These are phyloP conservation scores for Chaetomium cochliodes DNA, from an alignment of 495 filamentous ascomycete species.

Conservation along the genomic window DNA sequence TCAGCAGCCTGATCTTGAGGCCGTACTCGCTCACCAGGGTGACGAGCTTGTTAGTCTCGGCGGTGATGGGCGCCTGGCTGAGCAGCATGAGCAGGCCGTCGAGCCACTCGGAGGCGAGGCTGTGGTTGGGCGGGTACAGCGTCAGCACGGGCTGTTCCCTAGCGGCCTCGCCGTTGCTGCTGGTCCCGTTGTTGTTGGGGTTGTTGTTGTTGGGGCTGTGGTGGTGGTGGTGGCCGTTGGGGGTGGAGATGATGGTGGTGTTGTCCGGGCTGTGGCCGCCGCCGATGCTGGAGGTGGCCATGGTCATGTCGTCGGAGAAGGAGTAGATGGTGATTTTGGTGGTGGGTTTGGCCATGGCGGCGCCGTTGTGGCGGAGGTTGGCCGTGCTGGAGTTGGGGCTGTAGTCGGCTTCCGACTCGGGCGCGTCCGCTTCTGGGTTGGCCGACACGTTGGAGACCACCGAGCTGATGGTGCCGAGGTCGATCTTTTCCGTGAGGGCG, in stretches of 20 bases:
- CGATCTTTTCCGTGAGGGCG: conserved; percentile 75
- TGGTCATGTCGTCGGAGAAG: conserved; percentile 44
- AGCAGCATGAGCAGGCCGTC: conserved; percentile 95
- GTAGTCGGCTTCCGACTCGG: conserved; percentile 37
- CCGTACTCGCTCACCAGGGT: conserved; percentile 84
- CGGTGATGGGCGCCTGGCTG: conserved; percentile 93
- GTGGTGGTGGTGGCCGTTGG: background rate
- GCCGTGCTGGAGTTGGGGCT: conserved; percentile 29
- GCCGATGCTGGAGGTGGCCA: background rate
- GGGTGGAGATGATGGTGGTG: background rate
- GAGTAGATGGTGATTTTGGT: conserved; percentile 94
- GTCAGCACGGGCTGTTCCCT: conserved; percentile 66
- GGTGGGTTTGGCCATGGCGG: conserved; percentile 47
- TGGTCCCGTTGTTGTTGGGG: too few relatives aligned
- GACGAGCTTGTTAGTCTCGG: conserved; percentile 87
- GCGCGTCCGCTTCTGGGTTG: conserved; percentile 41
- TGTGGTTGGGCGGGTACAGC: conserved; percentile 78
- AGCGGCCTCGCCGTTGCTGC: conserved; percentile 32
- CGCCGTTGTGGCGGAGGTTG: conserved; percentile 40
- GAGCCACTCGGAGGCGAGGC: conserved; percentile 90
- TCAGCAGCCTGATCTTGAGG: conserved; percentile 86
- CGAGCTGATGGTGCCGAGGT: conserved; percentile 83
- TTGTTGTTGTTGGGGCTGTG: too few relatives aligned
- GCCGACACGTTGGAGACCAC: conserved; percentile 89
- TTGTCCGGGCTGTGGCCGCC: background rate